These are phyloP conservation scores for Cercospora sp. DNA, from an alignment of 2,329 filamentous ascomycete genomes.

Conservation along the genomic window DNA sequence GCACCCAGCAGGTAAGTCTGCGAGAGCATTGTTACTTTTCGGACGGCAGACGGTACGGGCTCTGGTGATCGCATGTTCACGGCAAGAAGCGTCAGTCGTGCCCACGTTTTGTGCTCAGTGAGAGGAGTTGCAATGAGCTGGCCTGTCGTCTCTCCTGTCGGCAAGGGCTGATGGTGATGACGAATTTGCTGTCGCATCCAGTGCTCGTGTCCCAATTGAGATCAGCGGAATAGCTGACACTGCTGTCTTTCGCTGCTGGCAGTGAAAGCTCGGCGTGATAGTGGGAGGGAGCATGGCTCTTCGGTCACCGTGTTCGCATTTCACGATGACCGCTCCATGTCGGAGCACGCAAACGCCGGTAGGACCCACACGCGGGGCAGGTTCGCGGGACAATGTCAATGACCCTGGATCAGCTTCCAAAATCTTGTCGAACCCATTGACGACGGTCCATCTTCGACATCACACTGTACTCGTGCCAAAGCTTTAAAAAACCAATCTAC, in stretches of 20 bases:
- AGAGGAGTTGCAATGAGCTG: too few species aligned
- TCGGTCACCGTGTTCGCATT: slow-evolving; percentile 1
- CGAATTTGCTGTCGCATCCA: neutral
- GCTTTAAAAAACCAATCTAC: neutral
- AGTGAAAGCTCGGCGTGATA: neutral
- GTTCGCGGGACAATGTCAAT: neutral
- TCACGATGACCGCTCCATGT: neutral
- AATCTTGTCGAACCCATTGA: slow-evolving; percentile 4
- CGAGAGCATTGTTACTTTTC: neutral
- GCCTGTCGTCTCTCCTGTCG: neutral
- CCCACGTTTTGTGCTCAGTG: neutral
- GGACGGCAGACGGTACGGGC: neutral
- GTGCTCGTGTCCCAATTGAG: neutral
- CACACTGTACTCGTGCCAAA: neutral
- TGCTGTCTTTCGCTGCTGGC: neutral
- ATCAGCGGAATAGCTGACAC: neutral
- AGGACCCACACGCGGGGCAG: neutral
- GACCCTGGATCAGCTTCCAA: slow-evolving; percentile 1
- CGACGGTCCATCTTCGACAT: neutral
- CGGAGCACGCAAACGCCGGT: slow-evolving; percentile 2
- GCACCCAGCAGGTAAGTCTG: neutral
- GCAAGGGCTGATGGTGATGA: neutral
- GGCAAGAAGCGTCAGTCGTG: neutral
- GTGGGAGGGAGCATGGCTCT: neutral
- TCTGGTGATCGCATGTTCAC: neutral